Evolutionary conservation across 495 filamentous ascomycete species (phyloP).

Genomic region (Lasiosphaeria hispida): DNA sequence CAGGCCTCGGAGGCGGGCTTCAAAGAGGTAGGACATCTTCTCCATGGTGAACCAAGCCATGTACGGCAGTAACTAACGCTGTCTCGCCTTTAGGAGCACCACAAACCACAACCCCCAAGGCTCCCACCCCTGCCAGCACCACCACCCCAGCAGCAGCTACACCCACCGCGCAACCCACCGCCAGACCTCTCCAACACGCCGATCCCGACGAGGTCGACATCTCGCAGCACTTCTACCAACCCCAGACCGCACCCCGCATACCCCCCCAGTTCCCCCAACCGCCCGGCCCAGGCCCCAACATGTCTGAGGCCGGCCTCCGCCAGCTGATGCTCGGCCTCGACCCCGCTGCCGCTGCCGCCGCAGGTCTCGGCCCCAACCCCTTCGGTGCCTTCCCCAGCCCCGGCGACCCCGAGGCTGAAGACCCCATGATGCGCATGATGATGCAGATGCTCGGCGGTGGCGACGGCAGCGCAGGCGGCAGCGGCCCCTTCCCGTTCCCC

Average conservation of each 20-base stretch:
- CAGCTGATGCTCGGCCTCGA: slow-evolving; percentile 47
- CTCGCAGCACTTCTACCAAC: slow-evolving; percentile 54
- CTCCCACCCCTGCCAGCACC: slow-evolving; percentile 4
- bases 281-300: slow-evolving; percentile 11
- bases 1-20: slow-evolving; percentile 68
- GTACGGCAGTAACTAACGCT: background rate
- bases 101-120: slow-evolving; percentile 10
- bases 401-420: slow-evolving; percentile 26
- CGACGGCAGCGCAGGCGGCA: slow-evolving; percentile 16
- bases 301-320: slow-evolving; percentile 43
- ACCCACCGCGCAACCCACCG: background rate
- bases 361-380: slow-evolving; percentile 31
- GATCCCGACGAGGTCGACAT: slow-evolving; percentile 79
- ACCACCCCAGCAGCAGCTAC: slow-evolving; percentile 18
- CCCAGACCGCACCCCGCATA: slow-evolving; percentile 38
- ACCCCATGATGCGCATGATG: slow-evolving; percentile 37
- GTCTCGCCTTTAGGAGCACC: slow-evolving; percentile 9
- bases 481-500: slow-evolving; percentile 11
- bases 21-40: slow-evolving; percentile 38
- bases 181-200: slow-evolving; percentile 25
- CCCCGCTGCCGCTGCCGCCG: slow-evolving; percentile 15
- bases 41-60: background rate
- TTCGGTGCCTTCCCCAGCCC: slow-evolving; percentile 32
- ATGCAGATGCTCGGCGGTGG: slow-evolving; percentile 30
- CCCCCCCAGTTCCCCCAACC: slow-evolving; percentile 21